These are phyloP conservation scores for Calonectria hongkongensis DNA, from an alignment of 2,329 filamentous ascomycete genomes.

Conservation along the genomic window DNA sequence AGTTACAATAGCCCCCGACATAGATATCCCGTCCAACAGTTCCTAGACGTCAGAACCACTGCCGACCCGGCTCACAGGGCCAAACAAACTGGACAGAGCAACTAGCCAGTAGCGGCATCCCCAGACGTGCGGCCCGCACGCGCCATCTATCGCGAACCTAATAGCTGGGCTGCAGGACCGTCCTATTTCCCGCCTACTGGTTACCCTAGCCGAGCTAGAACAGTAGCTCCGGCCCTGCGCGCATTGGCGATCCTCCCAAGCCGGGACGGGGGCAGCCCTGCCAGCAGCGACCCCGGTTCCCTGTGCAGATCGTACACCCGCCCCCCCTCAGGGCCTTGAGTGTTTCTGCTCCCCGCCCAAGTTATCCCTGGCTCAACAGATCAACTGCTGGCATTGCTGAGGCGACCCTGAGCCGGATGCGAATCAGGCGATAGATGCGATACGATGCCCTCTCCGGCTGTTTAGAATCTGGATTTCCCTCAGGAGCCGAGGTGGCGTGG, in stretches of 20 bases:
- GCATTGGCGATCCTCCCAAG: constrained; percentile 51
- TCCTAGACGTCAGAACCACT: constrained; percentile 19
- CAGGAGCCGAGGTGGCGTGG: constrained; percentile 56
- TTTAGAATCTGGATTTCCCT: constrained; percentile 45
- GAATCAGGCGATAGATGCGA: constrained; percentile 47
- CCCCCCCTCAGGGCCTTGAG: constrained; percentile 37
- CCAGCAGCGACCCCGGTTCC: constrained; percentile 48
- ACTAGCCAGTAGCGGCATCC: constrained; percentile 31
- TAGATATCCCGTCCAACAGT: constrained; percentile 12
- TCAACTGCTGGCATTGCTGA: constrained; percentile 3
- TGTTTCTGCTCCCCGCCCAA: constrained; percentile 38
- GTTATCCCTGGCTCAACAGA: constrained; percentile 31
- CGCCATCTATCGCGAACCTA: constrained; percentile 33
- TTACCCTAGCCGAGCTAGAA: constrained; percentile 37
- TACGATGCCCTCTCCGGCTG: constrained; percentile 46
- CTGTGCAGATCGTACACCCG: constrained; percentile 54
- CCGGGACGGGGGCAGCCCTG: constrained; percentile 48
- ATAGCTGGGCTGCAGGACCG: constrained; percentile 27
- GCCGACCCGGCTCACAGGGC: constrained; percentile 26
- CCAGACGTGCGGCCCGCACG: constrained; percentile 38
- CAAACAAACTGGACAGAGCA: constrained; percentile 30
- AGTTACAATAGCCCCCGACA: constrained; percentile 16
- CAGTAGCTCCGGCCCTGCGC: constrained; percentile 45
- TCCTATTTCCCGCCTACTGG: constrained; percentile 32
- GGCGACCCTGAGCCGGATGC: constrained; percentile 26